Evolutionary conservation across 306 rosid species (phyloP).

Genomic region (Quercus aquifolioides): DNA sequence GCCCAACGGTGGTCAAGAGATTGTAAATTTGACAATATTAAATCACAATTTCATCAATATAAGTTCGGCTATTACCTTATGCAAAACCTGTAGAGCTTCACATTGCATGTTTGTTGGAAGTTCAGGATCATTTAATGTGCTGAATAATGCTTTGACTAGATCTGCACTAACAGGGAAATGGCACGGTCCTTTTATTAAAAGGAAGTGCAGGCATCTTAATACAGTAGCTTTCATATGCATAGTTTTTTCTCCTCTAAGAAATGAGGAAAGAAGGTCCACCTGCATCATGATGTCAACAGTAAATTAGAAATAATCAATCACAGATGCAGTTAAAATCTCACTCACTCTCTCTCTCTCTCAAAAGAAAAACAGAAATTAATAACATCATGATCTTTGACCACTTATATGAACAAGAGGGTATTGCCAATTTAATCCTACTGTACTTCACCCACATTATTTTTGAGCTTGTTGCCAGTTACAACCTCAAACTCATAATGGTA

Average conservation of each 20-base stretch:
- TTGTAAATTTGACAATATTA: constrained; percentile 4
- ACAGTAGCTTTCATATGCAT: constrained; percentile 42
- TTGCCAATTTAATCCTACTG: no score
- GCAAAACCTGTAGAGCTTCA: constrained; percentile 37
- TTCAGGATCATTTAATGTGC: constrained; percentile 32
- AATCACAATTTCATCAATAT: constrained; percentile 1
- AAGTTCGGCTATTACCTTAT: constrained; percentile 33
- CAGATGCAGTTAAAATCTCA: no score
- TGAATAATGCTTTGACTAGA: constrained; percentile 21
- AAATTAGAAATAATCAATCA: background rate
- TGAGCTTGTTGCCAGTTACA: background rate
- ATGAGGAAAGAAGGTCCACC: constrained; percentile 59
- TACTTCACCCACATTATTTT: background rate
- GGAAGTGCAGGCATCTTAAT: constrained; percentile 53
- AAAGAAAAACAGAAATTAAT: background rate
- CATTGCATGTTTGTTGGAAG: constrained; percentile 32
- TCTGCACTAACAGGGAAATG: constrained; percentile 22
- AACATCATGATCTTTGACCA: background rate
- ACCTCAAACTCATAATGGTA: background rate
- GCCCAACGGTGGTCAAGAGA: constrained; percentile 15
- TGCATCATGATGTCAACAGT: constrained; percentile 31
- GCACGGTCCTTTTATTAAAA: constrained; percentile 39
- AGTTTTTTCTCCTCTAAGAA: constrained; percentile 42
- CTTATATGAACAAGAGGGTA: background rate
- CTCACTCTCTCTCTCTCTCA: background rate